Percentiles rank a stretch among this genome's conserved stretches.
Conservation (phyloP, 78 protist species). For the Bodo saltans region DNA sequence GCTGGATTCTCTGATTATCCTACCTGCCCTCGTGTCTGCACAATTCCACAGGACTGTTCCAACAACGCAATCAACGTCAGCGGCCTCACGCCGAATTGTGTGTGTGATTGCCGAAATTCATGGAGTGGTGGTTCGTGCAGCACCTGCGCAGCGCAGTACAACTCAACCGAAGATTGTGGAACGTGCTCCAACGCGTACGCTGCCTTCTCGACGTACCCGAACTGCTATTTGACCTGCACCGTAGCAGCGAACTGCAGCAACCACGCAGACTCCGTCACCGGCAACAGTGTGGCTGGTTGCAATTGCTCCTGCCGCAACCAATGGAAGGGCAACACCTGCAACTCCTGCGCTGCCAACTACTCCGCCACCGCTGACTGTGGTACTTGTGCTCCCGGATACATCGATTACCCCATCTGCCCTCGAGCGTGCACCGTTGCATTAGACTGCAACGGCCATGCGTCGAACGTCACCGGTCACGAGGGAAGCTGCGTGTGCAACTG, state of each 20-base stretch:
- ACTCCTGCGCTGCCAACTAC: not conserved
- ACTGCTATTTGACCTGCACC: not conserved
- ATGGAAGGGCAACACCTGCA: not conserved
- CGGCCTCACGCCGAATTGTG: not conserved
- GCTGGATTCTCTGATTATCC: conserved; percentile 4
- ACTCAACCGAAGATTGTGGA: not conserved
- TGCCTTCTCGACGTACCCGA: not conserved
- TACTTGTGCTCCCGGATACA: not conserved
- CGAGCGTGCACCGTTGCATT: not conserved
- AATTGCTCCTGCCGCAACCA: not conserved
- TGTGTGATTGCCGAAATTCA: conserved; percentile 5
- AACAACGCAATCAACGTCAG: not conserved
- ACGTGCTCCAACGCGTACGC: not conserved
- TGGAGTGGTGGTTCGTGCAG: conserved; percentile 9
- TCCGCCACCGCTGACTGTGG: not conserved
- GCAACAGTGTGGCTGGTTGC: not conserved
- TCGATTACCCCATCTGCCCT: not conserved
- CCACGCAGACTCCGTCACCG: not conserved
- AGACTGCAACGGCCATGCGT: not conserved
- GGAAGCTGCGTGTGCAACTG: not conserved
- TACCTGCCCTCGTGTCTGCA: not conserved
- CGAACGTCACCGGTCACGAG: not conserved
- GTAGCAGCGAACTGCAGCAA: not conserved
- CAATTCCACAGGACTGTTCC: conserved; percentile 9
- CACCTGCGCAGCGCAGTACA: conserved; percentile 1